Evolutionary conservation across 257 asterid genomes (phyloP), one percentile per base, ranked within the genome.

Genomic region (Oldenlandia corymbosa): DNA sequence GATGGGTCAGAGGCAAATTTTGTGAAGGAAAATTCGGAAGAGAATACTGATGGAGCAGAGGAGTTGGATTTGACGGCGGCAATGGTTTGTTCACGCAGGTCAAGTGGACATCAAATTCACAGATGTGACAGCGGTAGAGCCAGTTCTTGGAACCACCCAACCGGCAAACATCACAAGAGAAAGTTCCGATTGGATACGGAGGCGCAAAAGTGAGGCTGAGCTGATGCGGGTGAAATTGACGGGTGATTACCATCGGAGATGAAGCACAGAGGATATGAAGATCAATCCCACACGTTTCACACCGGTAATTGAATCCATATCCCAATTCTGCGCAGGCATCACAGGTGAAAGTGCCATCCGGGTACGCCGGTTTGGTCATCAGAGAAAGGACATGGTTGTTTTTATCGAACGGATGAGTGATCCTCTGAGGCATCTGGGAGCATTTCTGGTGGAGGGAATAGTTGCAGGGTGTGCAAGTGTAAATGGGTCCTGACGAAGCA

Each of bases 271-370:
- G 73, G 1, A 80, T 70, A 68, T 84, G 90, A 21, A 79, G 83
- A 56, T 84, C 90, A 10, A 73, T 23, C 9, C 83, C 81, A 27
- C 87, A 79, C 18, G 75, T 55, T 61, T 69, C 50, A 67, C 90
- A 84, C 11, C 73, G 81, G 60, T 81, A 84, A 4, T 74, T 74
- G 23, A 84, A 81, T 0, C 82, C 82, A 57, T 45, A 63, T n/a
- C 90, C 87, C 26, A 62, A 71, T 46, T 65, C 51, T 10, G 76
- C 79, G 13, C 90, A 84, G 20, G 83, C 90, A 71, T 84, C 90
- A 61, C 87, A 84, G 64, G 30, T 59, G 80, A 81, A 84, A 4
- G 70, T 47, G 48, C 85, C 90, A 21, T 68, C 82, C 0, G 85
- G 77, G 74, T 84, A 84, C 2, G 70, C 73, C 9, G 90, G 87